phyloP scores from a whole-genome alignment of 164 flowering plant genomes.

The Piper longum region DNA sequence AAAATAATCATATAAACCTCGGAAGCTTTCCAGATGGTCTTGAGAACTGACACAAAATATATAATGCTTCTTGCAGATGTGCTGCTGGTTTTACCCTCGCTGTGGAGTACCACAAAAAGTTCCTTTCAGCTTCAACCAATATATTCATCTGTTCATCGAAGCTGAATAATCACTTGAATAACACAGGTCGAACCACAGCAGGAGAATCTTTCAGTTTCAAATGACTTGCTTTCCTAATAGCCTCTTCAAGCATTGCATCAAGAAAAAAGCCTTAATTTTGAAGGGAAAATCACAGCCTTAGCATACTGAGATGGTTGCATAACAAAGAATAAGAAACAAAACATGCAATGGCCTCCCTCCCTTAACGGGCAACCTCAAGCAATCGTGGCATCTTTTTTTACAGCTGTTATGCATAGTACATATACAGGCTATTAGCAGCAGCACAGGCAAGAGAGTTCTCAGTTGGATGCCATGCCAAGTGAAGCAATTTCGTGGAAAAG shows the following conservation, averaged over 20 bases:
- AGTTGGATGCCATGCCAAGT: conserved; percentile 94
- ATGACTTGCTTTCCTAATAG: not conserved
- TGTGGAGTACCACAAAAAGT: not conserved
- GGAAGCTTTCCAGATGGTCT: not conserved
- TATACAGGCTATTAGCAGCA: conserved; percentile 98
- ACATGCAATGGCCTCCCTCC: not conserved
- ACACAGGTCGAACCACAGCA: not conserved
- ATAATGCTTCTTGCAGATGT: not conserved
- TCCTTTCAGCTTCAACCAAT: not conserved
- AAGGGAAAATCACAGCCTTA: not conserved
- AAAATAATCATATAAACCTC: not conserved
- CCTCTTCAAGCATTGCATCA: not conserved
- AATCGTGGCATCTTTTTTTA: not conserved
- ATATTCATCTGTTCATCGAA: not conserved
- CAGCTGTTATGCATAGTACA: conserved; percentile 55
- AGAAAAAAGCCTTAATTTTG: not conserved
- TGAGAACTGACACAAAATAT: not conserved
- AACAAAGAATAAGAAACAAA: not conserved
- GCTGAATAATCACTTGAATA: not conserved
- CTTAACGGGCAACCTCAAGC: not conserved
- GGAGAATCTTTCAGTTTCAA: not conserved
- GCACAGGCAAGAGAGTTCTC: conserved; percentile 96
- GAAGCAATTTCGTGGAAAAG: conserved; percentile 49
- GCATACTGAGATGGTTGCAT: not conserved
- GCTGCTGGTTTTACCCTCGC: not conserved